Evolutionary conservation across 306 rosid species (phyloP).

Genomic region (Elaeagnus macrophylla): DNA sequence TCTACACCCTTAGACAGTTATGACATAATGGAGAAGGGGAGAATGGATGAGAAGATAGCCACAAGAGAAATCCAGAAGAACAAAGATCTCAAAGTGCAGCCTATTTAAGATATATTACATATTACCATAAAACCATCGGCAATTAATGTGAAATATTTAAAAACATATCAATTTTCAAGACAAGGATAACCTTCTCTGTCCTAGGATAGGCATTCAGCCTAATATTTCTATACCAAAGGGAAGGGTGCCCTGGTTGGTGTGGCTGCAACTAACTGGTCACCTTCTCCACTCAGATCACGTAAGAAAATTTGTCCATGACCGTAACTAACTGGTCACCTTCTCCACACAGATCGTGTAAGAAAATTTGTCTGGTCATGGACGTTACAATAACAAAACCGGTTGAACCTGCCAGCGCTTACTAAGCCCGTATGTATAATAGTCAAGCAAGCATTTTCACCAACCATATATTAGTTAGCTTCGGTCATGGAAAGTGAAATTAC

Average conservation of each 20-base stretch:
- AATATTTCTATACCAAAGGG: too few relatives aligned
- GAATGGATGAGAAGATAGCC: not conserved
- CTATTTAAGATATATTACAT: too few relatives aligned
- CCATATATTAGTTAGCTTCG: slow-evolving; percentile 1
- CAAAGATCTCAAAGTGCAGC: not conserved
- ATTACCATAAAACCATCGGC: too few relatives aligned
- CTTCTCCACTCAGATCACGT: not conserved
- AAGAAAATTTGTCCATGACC: not conserved
- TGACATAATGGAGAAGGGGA: too few relatives aligned
- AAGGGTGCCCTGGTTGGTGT: too few relatives aligned
- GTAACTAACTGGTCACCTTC: too few relatives aligned
- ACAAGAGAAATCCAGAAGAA: not conserved
- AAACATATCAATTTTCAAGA: too few relatives aligned
- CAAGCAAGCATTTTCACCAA: slow-evolving; percentile 14
- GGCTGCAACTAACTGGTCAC: too few relatives aligned
- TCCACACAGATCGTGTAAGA: not conserved
- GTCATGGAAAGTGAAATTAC: slow-evolving; percentile 26
- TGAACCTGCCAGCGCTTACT: slow-evolving; percentile 1
- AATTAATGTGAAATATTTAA: too few relatives aligned
- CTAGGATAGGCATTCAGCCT: too few relatives aligned
- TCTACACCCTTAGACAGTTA: too few relatives aligned
- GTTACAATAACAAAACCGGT: not conserved
- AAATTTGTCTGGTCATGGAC: not conserved
- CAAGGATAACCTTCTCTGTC: too few relatives aligned
- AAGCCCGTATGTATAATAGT: not conserved